Percentiles rank a stretch among this genome's conserved stretches.
Evolutionary conservation across 352 stramenopile species (phyloP).

Genomic region (Globisporangium recalcitrans): DNA sequence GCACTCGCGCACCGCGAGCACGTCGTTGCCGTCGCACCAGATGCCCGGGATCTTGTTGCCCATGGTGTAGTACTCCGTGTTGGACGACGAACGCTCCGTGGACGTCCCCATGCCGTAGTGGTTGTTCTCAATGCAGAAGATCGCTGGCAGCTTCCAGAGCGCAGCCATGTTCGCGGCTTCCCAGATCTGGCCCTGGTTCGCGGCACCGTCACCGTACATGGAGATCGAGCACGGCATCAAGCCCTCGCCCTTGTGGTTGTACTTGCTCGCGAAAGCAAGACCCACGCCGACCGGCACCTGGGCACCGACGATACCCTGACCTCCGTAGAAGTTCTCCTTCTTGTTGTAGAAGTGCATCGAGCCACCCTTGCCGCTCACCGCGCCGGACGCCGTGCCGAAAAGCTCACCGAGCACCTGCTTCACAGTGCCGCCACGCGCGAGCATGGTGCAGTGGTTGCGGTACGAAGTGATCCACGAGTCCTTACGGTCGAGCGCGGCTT

Average conservation of each 20-base stretch:
- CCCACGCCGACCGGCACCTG: constrained; percentile 98
- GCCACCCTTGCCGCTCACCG: constrained; percentile 94
- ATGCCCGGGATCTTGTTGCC: constrained; percentile 99
- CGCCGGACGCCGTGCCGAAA: constrained; percentile 91
- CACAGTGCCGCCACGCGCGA: constrained; percentile 92
- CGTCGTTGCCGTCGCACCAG: constrained; percentile 99
- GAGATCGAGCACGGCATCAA: constrained; percentile 92
- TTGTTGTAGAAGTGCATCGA: constrained; percentile 99
- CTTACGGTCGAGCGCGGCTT: constrained; percentile 90
- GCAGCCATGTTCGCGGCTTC: constrained; percentile 96
- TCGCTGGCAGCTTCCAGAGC: constrained; percentile 98
- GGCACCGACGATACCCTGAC: constrained; percentile 97
- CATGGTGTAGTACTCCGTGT: constrained; percentile 99
- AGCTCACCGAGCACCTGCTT: constrained; percentile 94
- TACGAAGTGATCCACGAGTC: constrained; percentile 99
- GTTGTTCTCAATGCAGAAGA: constrained; percentile 99
- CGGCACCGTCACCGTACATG: constrained; percentile 98
- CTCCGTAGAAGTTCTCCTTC: constrained; percentile 97
- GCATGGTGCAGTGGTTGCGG: constrained; percentile 98
- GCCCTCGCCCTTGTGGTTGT: constrained; percentile 91
- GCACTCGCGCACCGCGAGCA: constrained; percentile 95
- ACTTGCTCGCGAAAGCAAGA: constrained; percentile 99
- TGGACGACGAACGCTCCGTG: constrained; percentile 94
- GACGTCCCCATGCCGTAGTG: constrained; percentile 99
- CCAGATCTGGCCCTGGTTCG: constrained; percentile 99